Base-by-base conservation (phyloP, 352 stramenopile genomes). In the Thalassiosira mediterranea region DNA sequence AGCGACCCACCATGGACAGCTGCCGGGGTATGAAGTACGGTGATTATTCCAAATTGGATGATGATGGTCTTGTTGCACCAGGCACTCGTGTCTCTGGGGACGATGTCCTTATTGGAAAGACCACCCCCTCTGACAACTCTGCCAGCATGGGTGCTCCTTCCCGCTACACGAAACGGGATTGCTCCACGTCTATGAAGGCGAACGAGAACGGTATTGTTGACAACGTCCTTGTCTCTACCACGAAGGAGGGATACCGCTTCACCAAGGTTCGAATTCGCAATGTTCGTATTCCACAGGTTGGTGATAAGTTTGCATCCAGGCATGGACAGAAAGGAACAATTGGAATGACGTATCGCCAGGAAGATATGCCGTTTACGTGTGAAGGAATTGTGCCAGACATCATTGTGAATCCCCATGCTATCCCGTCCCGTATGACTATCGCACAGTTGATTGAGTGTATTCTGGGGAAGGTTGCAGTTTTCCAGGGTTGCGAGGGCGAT, bases 351-450 rank as follows among this genome's bases (percentile, higher is more conserved):
- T 99, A 99, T 80, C 94, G 95, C 26, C 96, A 99, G 80, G 96
- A 99, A 82, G 98, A 99, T 81, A 99, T 99, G 97, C 98, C 98
- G 31, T 99, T 99, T 84, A 99, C 96, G 17, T 91, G 95, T n/a
- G 95, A 99, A 76, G 95, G 98, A 28, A 98, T 99, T 76, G 97
- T 96, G 1, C 98, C 98, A 1, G 98, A 99, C 87, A 98, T 99
- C 68, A 98, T 99, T 81, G 96, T 99, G 31, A 99, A 99, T 88
- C 97, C 98, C 11, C 98, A 99, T 90, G 97, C 97, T 70, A 95
- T 99, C 94, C 98, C 98, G 54, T 98, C 95, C 53, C 97, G 98
- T 94, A 99, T 99, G 98, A 99, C 98, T 37, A 98, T 99, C 78
- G 98, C 96, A 19, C 96, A 99, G 87, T 91, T 99, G 69, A 97